Base-by-base conservation (phyloP, 306 rosid genomes). In the Mimosa pudica region DNA sequence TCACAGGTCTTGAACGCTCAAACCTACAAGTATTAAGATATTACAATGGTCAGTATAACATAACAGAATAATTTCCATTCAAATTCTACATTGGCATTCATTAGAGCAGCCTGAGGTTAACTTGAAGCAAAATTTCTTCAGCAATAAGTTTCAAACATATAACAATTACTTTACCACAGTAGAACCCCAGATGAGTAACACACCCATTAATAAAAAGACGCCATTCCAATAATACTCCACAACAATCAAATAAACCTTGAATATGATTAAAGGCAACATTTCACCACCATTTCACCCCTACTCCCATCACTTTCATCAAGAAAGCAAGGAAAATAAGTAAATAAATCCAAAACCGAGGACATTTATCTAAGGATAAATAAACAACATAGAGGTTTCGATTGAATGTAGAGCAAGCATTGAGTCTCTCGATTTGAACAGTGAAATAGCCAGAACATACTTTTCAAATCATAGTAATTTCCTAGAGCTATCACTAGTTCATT, bases 1-100 rank as follows among this genome's bases (percentile, higher is more conserved):
- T 91, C 88, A 91, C 72, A 87, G 91, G 41, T 93, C 98, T 74
- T 89, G 98, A 18, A 93, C 97, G 52, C 83, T 88, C 84, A 93
- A 82, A 82, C 98, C 98, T 93, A 79, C 85, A 85, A 48, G 47
- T 32, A 44, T 45, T 20, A 45, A 36, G n/a, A 7, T 4, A 72
- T 73, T 32, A 55, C 14, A 62, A n/a, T 8, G 32, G 18, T 11
- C 18, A 45, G 12, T 10, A 18, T 70, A 36, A 20, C 35, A 69
- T 62, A 8, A 47, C 72, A 42, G n/a, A 54, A 8, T 5, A 54
- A 54, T 17, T 54, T 17, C 7, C 17, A 10, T 17, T 54, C 20
- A 17, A 54, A 20, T 6, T 51, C 18, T 51, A 16, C 7, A 1
- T 54, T 6, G 24, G 61, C 61, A 54, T 54, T 54, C 17, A 52